Percentiles rank a stretch among this genome's conserved stretches.
phyloP scores from a whole-genome alignment of 345 rosid genomes.

The Erucastrum elatum region DNA sequence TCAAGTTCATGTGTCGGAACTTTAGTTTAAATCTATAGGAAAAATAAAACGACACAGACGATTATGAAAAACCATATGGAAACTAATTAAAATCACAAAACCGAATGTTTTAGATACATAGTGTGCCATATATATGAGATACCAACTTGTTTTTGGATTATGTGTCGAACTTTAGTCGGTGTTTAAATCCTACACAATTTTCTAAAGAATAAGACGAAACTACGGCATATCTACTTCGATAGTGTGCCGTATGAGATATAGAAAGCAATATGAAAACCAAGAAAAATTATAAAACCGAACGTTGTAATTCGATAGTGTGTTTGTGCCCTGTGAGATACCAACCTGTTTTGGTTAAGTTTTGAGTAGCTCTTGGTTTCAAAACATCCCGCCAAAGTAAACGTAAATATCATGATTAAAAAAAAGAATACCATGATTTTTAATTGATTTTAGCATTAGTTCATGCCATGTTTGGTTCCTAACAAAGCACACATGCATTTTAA shows the following conservation, averaged over 20 bases:
- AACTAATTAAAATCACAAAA: neutral
- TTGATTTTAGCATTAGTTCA: neutral
- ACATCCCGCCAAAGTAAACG: neutral
- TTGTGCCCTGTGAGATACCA: neutral
- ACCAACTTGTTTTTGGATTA: neutral
- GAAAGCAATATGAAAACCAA: neutral
- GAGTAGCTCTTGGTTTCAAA: neutral
- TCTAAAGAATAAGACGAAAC: neutral
- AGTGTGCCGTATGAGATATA: neutral
- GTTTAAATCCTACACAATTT: neutral
- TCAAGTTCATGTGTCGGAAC: neutral
- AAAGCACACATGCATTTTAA: neutral
- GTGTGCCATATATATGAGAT: neutral
- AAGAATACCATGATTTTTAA: neutral
- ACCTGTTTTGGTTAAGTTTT: neutral
- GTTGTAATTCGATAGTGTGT: neutral
- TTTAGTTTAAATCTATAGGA: neutral
- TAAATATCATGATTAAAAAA: too few relatives aligned
- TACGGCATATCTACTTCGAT: neutral
- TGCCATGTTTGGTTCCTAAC: neutral
- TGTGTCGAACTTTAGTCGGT: neutral
- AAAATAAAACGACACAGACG: neutral
- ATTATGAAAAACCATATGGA: neutral
- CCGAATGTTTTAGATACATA: neutral
- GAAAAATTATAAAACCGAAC: neutral